Base-by-base conservation (phyloP, 2,329 filamentous ascomycete genomes). In the Aspergillus flavus region DNA sequence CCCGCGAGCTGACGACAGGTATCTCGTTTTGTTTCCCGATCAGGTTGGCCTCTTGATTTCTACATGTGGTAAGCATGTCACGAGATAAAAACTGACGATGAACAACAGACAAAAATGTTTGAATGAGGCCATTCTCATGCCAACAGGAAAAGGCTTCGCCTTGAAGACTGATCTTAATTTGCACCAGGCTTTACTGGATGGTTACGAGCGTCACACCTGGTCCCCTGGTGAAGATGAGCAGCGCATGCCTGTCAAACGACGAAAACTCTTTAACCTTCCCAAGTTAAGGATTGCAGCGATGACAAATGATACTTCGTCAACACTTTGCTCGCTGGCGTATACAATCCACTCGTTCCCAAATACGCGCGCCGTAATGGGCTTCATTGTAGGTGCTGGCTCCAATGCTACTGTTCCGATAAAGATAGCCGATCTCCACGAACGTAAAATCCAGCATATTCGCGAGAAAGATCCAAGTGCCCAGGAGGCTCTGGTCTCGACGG, bases 251-350 rank as follows among this genome's bases (percentile, higher is more conserved):
- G 57, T 65, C 57, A 71, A 78, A 64, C 66, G 75, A 68, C 68
- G 73, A 61, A 70, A 72, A 62, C 61, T 72, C 50, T 71, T 68
- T 64, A 66, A 71, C 64, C 80, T 92, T 10, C 91, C 91, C 0
- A 82, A 79, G 9, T 85, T 94, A 66, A 83, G 83, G 57, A 87
- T 93, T 52, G 84, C 86, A 4, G 91, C 90, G 62, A 93, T 94
- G 69, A 86, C 90, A 48, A 94, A 94, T 72, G 91, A 94, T 71
- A 87, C 91, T 0, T 90, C 93, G 7, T 89, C 91, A 2, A 93
- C 91, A 0, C 82, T 93, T 43, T 86, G 91, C n/a, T 92, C 91
- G 0, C 86, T 93, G 67, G 87, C 91, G 34, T 92, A 92, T 74
- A 86, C 87, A 57, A 87, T 87, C 53, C 85, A 85, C 64, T 84